A percentile compares a stretch with the other conserved stretches of the same genome.
phyloP scores from a whole-genome alignment of 169 alveolate species.

The Plasmodium coatneyi region DNA sequence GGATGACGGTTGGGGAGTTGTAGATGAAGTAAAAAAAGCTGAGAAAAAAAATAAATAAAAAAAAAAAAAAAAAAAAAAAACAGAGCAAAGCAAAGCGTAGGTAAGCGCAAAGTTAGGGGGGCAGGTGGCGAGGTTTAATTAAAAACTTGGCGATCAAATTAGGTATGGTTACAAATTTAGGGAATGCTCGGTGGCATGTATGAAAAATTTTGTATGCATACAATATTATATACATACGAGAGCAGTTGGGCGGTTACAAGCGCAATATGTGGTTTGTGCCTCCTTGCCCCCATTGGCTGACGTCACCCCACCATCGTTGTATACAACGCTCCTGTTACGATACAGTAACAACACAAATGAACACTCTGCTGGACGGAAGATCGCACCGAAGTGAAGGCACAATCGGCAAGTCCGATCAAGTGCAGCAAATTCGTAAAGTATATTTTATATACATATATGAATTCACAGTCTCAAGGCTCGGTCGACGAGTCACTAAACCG shows the following conservation, averaged over 20 bases:
- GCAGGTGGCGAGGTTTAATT: background rate
- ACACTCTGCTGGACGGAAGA: background rate
- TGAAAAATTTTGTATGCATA: background rate
- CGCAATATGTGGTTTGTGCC: background rate
- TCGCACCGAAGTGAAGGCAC: background rate
- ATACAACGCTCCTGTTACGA: background rate
- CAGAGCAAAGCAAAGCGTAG: background rate
- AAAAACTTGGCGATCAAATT: background rate
- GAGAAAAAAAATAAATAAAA: background rate
- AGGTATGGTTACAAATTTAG: background rate
- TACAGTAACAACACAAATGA: background rate
- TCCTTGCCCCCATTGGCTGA: background rate
- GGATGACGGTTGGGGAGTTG: conserved; percentile 18
- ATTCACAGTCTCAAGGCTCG: background rate
- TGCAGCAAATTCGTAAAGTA: background rate
- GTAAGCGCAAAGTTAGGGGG: background rate
- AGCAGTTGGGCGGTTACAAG: background rate
- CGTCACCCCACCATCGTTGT: background rate
- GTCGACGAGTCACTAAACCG: background rate
- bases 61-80: background rate
- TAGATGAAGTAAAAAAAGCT: background rate
- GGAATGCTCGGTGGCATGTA: background rate
- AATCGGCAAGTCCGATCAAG: background rate
- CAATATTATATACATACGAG: background rate
- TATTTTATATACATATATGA: too few relatives aligned